A percentile compares a stretch with the other conserved stretches of the same genome.
Evolutionary conservation across 805 yeast species (phyloP).

Genomic region (Suhomyces emberorum): DNA sequence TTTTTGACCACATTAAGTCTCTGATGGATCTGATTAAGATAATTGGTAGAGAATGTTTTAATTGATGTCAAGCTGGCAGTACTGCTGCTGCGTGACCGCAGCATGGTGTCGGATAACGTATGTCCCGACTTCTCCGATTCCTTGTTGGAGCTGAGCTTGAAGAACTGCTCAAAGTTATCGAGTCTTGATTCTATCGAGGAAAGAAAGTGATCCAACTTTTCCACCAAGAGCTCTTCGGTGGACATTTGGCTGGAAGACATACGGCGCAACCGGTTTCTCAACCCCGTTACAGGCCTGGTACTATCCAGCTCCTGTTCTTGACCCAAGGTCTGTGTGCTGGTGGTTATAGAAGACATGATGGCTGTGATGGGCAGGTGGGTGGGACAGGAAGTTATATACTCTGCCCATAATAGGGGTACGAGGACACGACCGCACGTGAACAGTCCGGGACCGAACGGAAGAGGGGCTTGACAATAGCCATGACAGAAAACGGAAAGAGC

Average conservation of each 20-base stretch:
- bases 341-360: too few relatives aligned
- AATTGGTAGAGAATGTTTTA: conserved; percentile 28
- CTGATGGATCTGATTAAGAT: conserved; percentile 34
- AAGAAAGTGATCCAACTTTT: conserved; percentile 38
- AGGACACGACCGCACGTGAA: too few relatives aligned
- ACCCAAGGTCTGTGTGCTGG: too few relatives aligned
- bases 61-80: conserved; percentile 27
- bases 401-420: too few relatives aligned
- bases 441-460: too few relatives aligned
- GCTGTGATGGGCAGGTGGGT: too few relatives aligned
- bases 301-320: too few relatives aligned
- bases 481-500: too few relatives aligned
- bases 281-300: too few relatives aligned
- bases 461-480: too few relatives aligned
- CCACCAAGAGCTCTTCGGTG: conserved; percentile 40
- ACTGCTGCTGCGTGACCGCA: conserved; percentile 23
- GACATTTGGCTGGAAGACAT: background rate
- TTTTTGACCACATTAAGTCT: conserved; percentile 33
- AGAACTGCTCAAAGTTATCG: conserved; percentile 39
- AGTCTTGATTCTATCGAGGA: conserved; percentile 41
- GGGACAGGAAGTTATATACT: too few relatives aligned
- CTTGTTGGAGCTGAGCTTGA: conserved; percentile 24
- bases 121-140: background rate
- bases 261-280: conserved; percentile 10
- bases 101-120: background rate